A percentile compares a stretch with the other conserved stretches of the same genome.
These are phyloP conservation scores for Hawksworthiomyces lignivorus DNA, from an alignment of 2,329 filamentous ascomycete genomes.

Conservation along the genomic window DNA sequence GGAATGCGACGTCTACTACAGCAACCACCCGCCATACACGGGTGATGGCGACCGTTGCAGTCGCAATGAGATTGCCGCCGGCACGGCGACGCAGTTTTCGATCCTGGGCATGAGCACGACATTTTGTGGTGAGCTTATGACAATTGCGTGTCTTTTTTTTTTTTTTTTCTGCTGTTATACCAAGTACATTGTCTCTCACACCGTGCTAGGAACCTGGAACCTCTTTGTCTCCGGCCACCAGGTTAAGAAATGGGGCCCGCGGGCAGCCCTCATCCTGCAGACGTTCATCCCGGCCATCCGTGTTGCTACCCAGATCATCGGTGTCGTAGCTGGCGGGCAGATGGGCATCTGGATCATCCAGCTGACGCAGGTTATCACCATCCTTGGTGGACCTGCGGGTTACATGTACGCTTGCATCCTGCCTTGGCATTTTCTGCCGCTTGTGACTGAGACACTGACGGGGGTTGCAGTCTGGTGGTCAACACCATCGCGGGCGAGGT, in stretches of 20 bases:
- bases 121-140: slow-evolving; percentile 42
- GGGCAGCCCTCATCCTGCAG: slow-evolving; percentile 53
- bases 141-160: not conserved
- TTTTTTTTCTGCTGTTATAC: not conserved
- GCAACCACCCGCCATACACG: slow-evolving; percentile 42
- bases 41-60: slow-evolving; percentile 48
- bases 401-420: slow-evolving; percentile 41
- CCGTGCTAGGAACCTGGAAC: slow-evolving; percentile 41
- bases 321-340: slow-evolving; percentile 53
- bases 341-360: slow-evolving; percentile 63
- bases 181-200: not conserved
- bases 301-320: slow-evolving; percentile 55
- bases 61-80: slow-evolving; percentile 54
- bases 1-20: slow-evolving; percentile 64
- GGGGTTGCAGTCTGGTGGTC: slow-evolving; percentile 49
- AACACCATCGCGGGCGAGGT: slow-evolving; percentile 63
- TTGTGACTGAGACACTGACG: too few species aligned
- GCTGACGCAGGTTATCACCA: slow-evolving; percentile 57
- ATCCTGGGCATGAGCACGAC: slow-evolving; percentile 61
- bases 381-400: slow-evolving; percentile 60
- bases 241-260: slow-evolving; percentile 59
- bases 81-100: slow-evolving; percentile 55
- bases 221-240: slow-evolving; percentile 60
- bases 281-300: slow-evolving; percentile 58
- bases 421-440: not conserved